Conservation (phyloP, 345 rosid genomes). For the Salix suchowensis region DNA sequence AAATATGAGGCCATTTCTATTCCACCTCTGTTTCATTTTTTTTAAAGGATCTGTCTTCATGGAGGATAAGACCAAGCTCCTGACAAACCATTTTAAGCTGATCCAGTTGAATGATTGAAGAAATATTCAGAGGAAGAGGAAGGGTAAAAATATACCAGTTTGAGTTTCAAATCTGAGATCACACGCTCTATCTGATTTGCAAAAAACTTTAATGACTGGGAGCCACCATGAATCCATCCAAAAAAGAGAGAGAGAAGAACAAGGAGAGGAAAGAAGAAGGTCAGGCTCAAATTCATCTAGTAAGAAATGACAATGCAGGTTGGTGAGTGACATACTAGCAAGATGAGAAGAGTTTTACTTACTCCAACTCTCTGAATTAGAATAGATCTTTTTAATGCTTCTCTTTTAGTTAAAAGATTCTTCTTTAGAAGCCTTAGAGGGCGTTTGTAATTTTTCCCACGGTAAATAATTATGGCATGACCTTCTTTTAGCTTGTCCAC, state of each 20-base stretch:
- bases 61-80: neutral
- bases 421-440: slow-evolving; percentile 39
- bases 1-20: neutral
- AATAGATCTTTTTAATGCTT: slow-evolving; percentile 65
- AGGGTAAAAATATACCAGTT: slow-evolving; percentile 38
- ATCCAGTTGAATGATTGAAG: neutral
- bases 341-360: slow-evolving; percentile 25
- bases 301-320: neutral
- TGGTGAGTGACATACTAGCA: neutral
- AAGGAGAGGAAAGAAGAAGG: neutral
- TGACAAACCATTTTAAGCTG: neutral
- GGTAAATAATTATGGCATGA: slow-evolving; percentile 67
- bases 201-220: slow-evolving; percentile 72
- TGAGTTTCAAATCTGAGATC: slow-evolving; percentile 46
- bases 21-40: neutral
- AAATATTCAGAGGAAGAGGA: neutral
- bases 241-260: slow-evolving; percentile 3
- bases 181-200: slow-evolving; percentile 45
- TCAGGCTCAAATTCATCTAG: neutral
- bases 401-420: slow-evolving; percentile 67
- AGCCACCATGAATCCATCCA: slow-evolving; percentile 1
- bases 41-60: neutral
- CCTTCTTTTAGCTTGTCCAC: slow-evolving; percentile 67
- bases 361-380: slow-evolving; percentile 76
- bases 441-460: slow-evolving; percentile 82